Percentiles rank a stretch among this genome's conserved stretches.
Evolutionary conservation across 1,284 basidiomycete species (phyloP).

Genomic region (Papiliotrema flavescens): DNA sequence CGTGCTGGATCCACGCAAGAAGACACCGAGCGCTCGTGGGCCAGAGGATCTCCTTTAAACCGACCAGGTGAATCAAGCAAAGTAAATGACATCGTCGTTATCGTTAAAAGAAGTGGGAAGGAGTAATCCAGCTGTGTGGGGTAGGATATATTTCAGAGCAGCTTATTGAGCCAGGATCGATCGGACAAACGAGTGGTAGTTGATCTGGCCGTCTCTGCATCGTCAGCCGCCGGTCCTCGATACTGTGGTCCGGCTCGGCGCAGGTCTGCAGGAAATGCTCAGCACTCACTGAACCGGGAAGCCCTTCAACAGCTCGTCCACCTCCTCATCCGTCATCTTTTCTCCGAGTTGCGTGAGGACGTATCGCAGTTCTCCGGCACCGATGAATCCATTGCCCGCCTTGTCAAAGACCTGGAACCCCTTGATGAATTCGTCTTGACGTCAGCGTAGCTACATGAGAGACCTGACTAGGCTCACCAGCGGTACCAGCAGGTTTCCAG

Average conservation of each 20-base stretch:
- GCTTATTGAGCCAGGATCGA: constrained; percentile 77
- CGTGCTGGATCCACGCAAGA: too few species aligned
- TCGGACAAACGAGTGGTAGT: constrained; percentile 93
- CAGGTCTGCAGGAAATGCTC: neutral
- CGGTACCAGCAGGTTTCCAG: constrained; percentile 91
- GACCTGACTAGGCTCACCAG: constrained; percentile 57
- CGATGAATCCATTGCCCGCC: constrained; percentile 94
- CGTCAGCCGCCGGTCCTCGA: neutral
- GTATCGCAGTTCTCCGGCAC: constrained; percentile 85
- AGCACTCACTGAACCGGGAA: constrained; percentile 41
- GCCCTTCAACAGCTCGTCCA: constrained; percentile 95
- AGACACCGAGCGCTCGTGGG: too few species aligned
- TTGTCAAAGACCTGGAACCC: constrained; percentile 99
- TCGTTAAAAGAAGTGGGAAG: neutral
- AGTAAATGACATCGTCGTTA: neutral
- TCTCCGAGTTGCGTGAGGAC: constrained; percentile 94
- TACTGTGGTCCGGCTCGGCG: neutral
- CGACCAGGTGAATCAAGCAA: too few species aligned
- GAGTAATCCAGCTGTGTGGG: neutral
- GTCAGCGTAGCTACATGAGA: neutral
- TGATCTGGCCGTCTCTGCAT: constrained; percentile 89
- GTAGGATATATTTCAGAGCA: neutral
- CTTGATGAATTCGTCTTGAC: constrained; percentile 91
- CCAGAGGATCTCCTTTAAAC: too few species aligned
- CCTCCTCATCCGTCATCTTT: constrained; percentile 97